Evolutionary conservation across 257 asterid species (phyloP).

Genomic region (Primulina tabacum): DNA sequence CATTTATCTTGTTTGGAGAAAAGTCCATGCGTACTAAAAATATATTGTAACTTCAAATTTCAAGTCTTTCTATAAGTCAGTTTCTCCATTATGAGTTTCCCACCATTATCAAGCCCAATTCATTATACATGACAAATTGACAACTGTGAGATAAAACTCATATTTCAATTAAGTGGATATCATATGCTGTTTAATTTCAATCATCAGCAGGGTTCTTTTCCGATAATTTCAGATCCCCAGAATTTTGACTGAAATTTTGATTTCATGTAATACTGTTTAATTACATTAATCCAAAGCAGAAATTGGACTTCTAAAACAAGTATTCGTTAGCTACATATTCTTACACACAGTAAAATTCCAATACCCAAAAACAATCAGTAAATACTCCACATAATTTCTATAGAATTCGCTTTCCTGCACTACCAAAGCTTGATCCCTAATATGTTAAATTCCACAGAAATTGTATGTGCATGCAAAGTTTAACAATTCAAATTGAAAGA

Average conservation of each 20-base stretch:
- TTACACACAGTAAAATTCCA: background rate
- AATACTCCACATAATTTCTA: background rate
- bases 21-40: no score
- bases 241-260: background rate
- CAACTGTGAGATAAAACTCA: background rate
- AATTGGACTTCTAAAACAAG: background rate
- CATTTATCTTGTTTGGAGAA: no score
- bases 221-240: background rate
- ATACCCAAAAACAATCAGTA: background rate
- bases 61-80: background rate
- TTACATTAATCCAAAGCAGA: slow-evolving; percentile 2
- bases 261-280: background rate
- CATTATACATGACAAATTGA: no score
- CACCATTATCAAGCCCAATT: no score
- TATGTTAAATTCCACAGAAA: background rate
- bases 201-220: background rate
- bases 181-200: background rate
- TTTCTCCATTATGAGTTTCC: background rate
- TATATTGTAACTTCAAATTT: no score
- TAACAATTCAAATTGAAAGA: background rate
- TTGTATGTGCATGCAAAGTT: background rate
- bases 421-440: background rate
- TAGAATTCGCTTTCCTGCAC: background rate
- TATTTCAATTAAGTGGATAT: background rate
- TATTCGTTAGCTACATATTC: background rate